A percentile compares a stretch with the other conserved stretches of the same genome.
phyloP scores from a whole-genome alignment of 2,329 filamentous ascomycete genomes.

The Monosporascus sp. region DNA sequence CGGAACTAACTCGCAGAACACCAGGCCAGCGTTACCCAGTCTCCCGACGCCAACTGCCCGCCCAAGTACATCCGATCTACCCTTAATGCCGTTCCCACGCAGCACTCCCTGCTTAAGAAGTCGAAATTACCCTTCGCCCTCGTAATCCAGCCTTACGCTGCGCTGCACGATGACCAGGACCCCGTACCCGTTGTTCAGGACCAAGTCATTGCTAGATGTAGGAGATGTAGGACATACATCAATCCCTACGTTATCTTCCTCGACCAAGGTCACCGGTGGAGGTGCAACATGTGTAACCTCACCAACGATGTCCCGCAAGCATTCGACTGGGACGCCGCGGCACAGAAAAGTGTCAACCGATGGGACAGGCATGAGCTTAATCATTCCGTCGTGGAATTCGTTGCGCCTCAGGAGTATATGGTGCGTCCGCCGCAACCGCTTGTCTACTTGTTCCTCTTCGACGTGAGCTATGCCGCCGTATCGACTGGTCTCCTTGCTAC shows the following conservation, averaged over 20 bases:
- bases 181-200: constrained; percentile 88
- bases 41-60: constrained; percentile 84
- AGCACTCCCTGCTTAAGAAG: constrained; percentile 89
- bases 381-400: constrained; percentile 93
- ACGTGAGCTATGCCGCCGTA: constrained; percentile 86
- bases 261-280: constrained; percentile 95
- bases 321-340: constrained; percentile 93
- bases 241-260: constrained; percentile 96
- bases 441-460: constrained; percentile 92
- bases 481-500: constrained; percentile 89
- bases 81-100: constrained; percentile 88
- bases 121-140: constrained; percentile 93
- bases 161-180: constrained; percentile 90
- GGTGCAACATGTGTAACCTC: constrained; percentile 99
- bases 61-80: constrained; percentile 94
- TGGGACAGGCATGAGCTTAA: constrained; percentile 93
- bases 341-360: constrained; percentile 86
- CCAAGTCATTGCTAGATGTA: constrained; percentile 93
- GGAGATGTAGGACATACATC: constrained; percentile 94
- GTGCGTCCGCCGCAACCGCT: constrained; percentile 92
- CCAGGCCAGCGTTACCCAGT: constrained; percentile 84
- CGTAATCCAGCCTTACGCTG: constrained; percentile 90
- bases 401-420: constrained; percentile 99
- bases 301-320: constrained; percentile 99
- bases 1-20: constrained; percentile 31